Evolutionary conservation across 768 basidiomycete genomes (phyloP), one percentile per base, ranked within the genome.

Genomic region (Lactarius sp.): DNA sequence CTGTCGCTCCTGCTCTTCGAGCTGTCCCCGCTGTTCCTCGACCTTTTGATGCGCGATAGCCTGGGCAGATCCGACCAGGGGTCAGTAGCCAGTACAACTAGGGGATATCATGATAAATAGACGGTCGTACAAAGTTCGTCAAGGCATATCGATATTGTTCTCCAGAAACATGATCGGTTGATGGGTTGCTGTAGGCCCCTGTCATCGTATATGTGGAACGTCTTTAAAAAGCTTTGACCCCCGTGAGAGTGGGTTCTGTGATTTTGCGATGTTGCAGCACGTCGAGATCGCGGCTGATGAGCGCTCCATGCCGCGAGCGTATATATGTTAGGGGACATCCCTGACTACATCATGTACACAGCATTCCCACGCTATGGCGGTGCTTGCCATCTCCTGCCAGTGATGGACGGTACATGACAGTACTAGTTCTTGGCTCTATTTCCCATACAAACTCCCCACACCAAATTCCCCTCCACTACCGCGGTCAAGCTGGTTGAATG

Each of bases 21-120:
- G 81, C 70, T 93, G 90, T 13, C 70, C 71, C 12, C 91, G 79
- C 71, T 93, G 91, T 68, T 87, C 83, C 73, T 93, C 91, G 68
- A 93, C 91, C 73, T 89, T 92, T 74, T 92, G 87, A 77, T 93
- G 91, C 34, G 91, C 91, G 72, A 92, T 88, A 59, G 89, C 83
- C 90, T 90, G 71, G 39, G 34, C 9, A 36, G 16, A 37, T 46
- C 42, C 20, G n/a, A 13, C 8, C 4, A 34, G 44, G 33, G 37
- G 34, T 58, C 57, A 42, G 39, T 14, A 31, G 50, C 6, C 16
- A 9, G 31, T 52, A 9, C 8, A n/a, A 9, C 1, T 18, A 18
- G 14, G 37, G 0, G 56, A 47, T 16, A 47, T 20, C 31, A 20
- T 34, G 31, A 20, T 12, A 37, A 31, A 10, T 14, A 20, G 36